Evolutionary conservation across 2,329 filamentous ascomycete genomes (phyloP).

Genomic region (Aspergillus nomiae): DNA sequence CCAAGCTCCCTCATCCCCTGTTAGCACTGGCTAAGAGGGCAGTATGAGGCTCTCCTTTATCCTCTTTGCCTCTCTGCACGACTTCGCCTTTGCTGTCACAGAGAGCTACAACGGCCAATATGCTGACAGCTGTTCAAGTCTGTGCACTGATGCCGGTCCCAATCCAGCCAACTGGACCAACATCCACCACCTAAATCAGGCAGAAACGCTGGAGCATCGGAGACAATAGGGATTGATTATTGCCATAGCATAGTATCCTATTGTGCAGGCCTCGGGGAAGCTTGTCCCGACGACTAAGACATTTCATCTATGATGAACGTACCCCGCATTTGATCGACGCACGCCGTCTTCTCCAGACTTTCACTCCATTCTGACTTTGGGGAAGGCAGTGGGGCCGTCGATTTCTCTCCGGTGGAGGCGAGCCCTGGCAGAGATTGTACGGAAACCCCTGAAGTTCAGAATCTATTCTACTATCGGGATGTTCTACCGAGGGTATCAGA

Average conservation of each 20-base stretch:
- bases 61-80: background rate
- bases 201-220: background rate
- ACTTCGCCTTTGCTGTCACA: background rate
- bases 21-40: background rate
- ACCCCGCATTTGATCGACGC: background rate
- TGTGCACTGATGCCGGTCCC: background rate
- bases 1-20: background rate
- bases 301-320: background rate
- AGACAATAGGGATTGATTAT: background rate
- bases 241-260: background rate
- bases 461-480: background rate
- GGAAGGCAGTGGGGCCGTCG: background rate
- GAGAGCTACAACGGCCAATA: background rate
- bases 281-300: background rate
- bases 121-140: background rate
- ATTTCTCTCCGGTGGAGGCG: background rate
- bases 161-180: background rate
- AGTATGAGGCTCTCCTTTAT: background rate
- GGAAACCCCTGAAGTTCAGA: background rate
- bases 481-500: background rate
- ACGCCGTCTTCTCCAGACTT: background rate
- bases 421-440: background rate
- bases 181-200: background rate
- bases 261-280: background rate
- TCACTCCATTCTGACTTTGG: background rate